Evolutionary conservation across 2,329 filamentous ascomycete genomes (phyloP).

Genomic region (Fusarium sp.): DNA sequence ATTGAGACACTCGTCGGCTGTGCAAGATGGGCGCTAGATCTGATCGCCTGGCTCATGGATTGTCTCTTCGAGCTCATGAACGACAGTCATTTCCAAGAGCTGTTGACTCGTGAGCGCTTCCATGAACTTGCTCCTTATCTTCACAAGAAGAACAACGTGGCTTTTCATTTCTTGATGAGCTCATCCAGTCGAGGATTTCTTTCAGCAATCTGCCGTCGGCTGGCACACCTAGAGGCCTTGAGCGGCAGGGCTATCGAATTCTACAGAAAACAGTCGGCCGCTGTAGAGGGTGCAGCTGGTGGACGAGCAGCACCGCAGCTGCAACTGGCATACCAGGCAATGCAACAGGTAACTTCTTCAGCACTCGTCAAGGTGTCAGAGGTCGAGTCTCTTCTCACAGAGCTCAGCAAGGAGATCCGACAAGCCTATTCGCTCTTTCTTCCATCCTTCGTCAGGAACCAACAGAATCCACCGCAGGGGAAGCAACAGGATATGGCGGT

Average conservation of each 20-base stretch:
- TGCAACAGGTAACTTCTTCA: constrained; percentile 64
- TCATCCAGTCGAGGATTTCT: constrained; percentile 81
- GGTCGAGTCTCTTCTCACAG: constrained; percentile 72
- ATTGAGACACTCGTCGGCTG: constrained; percentile 80
- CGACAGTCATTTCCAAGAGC: constrained; percentile 64
- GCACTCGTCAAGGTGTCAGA: constrained; percentile 70
- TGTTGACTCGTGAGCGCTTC: constrained; percentile 63
- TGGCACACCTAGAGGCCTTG: constrained; percentile 68
- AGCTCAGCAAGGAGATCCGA: constrained; percentile 64
- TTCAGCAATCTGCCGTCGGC: constrained; percentile 74
- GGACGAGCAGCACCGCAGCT: constrained; percentile 63
- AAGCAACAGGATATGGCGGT: constrained; percentile 60
- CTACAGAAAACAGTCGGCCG: constrained; percentile 61
- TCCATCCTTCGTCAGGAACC: constrained; percentile 61
- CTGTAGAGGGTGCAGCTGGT: constrained; percentile 55
- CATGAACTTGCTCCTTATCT: constrained; percentile 65
- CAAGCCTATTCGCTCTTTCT: constrained; percentile 63
- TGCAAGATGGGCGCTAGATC: constrained; percentile 81
- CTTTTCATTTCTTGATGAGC: constrained; percentile 75
- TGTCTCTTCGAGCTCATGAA: constrained; percentile 68
- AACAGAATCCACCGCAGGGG: constrained; percentile 59
- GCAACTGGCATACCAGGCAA: constrained; percentile 67
- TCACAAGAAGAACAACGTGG: constrained; percentile 67
- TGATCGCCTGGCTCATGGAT: constrained; percentile 74
- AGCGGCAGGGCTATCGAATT: constrained; percentile 64